Evolutionary conservation across 2,329 filamentous ascomycete species (phyloP).

Genomic region (Calonectria henricotiae): DNA sequence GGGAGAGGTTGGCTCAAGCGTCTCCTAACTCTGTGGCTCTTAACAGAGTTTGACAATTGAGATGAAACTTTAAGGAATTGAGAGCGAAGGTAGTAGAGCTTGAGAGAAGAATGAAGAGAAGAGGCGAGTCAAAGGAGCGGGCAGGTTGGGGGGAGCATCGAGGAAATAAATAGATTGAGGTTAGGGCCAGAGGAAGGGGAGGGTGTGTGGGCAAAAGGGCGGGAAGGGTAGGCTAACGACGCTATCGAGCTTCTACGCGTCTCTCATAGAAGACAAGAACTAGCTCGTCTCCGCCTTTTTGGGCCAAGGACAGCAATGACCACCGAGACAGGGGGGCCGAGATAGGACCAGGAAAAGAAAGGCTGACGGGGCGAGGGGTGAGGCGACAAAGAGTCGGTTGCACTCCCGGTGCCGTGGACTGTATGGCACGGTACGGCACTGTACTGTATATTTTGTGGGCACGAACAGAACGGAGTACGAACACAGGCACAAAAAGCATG

Average conservation of each 20-base stretch:
- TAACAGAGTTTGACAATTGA: slow-evolving; percentile 8
- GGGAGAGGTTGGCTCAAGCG: slow-evolving; percentile 9
- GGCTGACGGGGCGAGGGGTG: slow-evolving; percentile 13
- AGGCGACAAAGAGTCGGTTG: slow-evolving; percentile 21
- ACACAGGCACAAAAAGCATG: slow-evolving; percentile 11
- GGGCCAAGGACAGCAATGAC: slow-evolving; percentile 1
- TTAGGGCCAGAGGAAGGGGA: slow-evolving; percentile 7
- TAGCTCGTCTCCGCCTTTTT: slow-evolving; percentile 33
- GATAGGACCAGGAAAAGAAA: slow-evolving; percentile 22
- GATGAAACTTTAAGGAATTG: slow-evolving; percentile 11
- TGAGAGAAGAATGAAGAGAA: slow-evolving; percentile 23
- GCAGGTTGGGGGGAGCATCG: slow-evolving; percentile 23
- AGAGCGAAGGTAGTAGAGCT: slow-evolving; percentile 6
- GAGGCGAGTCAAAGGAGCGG: slow-evolving; percentile 9
- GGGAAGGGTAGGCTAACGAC: slow-evolving; percentile 33
- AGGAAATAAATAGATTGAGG: slow-evolving; percentile 37
- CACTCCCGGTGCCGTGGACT: slow-evolving; percentile 15
- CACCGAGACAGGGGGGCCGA: slow-evolving; percentile 25
- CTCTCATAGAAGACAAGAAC: slow-evolving; percentile 25
- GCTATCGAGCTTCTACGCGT: slow-evolving; percentile 35
- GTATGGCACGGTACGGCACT: slow-evolving; percentile 23
- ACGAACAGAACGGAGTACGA: slow-evolving; percentile 5
- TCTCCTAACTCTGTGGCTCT: slow-evolving; percentile 4
- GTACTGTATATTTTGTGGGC: slow-evolving; percentile 23
- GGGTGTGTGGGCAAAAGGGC: slow-evolving; percentile 30